Evolutionary conservation across 768 basidiomycete species (phyloP), one percentile per base, ranked within the genome.

Genomic region (Trametes meyenii): DNA sequence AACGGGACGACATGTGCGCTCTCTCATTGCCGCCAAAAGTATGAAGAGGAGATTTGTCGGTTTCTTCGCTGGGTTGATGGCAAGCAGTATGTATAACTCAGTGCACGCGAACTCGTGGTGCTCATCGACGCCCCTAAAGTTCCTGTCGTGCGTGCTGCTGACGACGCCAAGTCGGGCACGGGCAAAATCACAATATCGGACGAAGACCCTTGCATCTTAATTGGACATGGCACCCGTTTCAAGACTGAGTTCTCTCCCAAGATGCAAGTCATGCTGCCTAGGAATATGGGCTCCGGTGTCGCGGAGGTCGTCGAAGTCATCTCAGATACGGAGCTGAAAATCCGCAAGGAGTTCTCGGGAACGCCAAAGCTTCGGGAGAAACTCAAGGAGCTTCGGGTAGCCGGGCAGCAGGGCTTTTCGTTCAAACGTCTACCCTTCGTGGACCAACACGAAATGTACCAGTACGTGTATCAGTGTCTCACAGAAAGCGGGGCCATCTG

Each of bases 391-490:
- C 69, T 82, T 38, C 79, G 81, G 59, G 76, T 77, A 49, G 76
- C 84, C 46, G 86, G 87, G 11, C 67, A 78, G 39, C 72, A 70
- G 24, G 95, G 96, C 0, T 63, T 96, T 49, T 78, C 86, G 16
- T 98, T 87, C 82, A 94, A 95, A 75, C 80, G 78, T 40, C 75
- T 98, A 59, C 94, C 96, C 1, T 88, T 88, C 71, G 86, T 99
- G 63, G 92, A 99, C 77, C 97, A 98, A 72, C 85, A 90, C 63
- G 86, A 92, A 54, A 98, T 97, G 88, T 99, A 98, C 74, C 85
- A 88, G 17, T 82, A 92, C 61, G 97, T 98, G 5, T 99, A 97
- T 74, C 82, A 93, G 70, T 84, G 85, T 58, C 77, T 98, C 58
- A 91, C 85, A 58, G 85, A 89, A 58, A 93, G 93, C 10, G 94